Conservation (phyloP, 2,329 filamentous ascomycete species). For the Cercospora nicotianae region DNA sequence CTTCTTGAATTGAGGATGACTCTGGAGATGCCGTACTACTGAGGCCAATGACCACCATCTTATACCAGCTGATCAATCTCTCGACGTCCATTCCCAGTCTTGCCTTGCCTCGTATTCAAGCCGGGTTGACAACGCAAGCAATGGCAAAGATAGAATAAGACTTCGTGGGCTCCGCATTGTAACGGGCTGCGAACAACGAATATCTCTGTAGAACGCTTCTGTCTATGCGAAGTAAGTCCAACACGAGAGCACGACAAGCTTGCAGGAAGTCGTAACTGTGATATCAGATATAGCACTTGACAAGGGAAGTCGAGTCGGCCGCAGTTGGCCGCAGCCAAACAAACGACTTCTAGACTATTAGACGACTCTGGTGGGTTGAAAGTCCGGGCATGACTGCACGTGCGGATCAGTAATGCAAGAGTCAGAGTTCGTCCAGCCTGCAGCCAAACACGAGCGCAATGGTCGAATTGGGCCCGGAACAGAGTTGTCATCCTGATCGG, state of each 20-base stretch:
- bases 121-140: background rate
- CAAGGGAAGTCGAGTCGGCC: background rate
- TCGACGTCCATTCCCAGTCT: too few species aligned
- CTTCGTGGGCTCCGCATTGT: background rate
- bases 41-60: background rate
- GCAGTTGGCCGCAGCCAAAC: background rate
- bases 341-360: background rate
- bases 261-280: background rate
- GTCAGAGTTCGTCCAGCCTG: background rate
- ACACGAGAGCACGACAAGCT: background rate
- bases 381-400: background rate
- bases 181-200: background rate
- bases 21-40: background rate
- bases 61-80: background rate
- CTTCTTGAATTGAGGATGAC: background rate
- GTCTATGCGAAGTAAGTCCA: background rate
- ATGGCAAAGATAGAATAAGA: background rate
- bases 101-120: background rate
- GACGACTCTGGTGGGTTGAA: background rate
- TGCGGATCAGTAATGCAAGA: background rate
- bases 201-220: background rate
- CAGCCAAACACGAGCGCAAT: background rate
- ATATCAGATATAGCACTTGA: background rate
- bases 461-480: background rate
- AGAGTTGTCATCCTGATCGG: background rate